phyloP scores from a whole-genome alignment of 139 green algal species.

The Chlorella ohadii region DNA sequence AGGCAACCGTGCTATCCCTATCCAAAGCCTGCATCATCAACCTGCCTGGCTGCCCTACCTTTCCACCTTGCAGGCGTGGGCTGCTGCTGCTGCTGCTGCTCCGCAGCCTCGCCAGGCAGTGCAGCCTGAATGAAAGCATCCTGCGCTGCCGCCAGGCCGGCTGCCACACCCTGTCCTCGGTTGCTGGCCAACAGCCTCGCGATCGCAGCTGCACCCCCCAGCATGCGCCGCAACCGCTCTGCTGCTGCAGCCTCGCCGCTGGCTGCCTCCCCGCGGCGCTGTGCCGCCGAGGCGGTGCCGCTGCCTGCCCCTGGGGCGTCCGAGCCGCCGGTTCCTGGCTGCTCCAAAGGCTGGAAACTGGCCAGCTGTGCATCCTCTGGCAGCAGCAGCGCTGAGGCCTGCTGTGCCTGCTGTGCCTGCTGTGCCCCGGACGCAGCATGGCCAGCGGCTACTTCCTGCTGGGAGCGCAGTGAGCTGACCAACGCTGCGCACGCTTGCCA shows the following conservation, averaged over 20 bases:
- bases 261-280: neutral
- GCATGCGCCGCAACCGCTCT: neutral
- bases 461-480: neutral
- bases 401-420: neutral
- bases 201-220: neutral
- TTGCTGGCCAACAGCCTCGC: neutral
- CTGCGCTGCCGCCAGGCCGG: neutral
- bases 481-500: conserved; percentile 6
- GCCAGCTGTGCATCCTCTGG: conserved; percentile 6
- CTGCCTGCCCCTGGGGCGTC: neutral
- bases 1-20: no score
- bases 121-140: neutral
- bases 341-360: neutral
- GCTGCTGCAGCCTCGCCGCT: neutral
- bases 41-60: no score
- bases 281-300: neutral
- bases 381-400: neutral
- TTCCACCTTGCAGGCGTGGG: no score
- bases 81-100: neutral
- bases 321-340: no score
- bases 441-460: neutral
- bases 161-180: neutral
- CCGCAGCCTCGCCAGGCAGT: neutral
- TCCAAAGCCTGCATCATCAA: no score
- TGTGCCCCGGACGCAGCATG: neutral